phyloP scores from a whole-genome alignment of 139 green algal genomes.

The Desmodesmus armatus region DNA sequence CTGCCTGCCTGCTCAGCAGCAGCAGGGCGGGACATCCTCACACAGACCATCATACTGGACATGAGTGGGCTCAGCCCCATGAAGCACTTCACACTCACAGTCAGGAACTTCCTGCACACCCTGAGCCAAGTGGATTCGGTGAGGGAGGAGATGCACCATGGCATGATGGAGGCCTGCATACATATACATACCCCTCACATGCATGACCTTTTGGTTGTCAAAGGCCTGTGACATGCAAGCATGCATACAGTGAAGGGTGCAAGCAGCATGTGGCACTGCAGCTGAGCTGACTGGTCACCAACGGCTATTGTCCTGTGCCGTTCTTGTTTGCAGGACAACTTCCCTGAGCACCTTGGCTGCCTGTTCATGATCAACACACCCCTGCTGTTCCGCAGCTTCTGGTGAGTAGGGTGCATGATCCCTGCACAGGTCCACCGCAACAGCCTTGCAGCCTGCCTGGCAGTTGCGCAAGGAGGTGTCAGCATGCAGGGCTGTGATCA shows the following conservation, averaged over 20 bases:
- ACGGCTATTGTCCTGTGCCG: not conserved
- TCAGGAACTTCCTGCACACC: constrained; percentile 7
- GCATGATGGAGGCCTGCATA: too few species aligned
- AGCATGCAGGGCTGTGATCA: too few species aligned
- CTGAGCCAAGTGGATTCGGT: constrained; percentile 15
- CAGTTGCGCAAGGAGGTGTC: too few species aligned
- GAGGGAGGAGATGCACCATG: not conserved
- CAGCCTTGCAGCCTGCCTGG: too few species aligned
- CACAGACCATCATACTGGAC: constrained; percentile 29
- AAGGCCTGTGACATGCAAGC: not conserved
- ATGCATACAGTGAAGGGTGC: not conserved
- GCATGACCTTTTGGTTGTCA: too few species aligned
- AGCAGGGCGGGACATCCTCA: constrained; percentile 24
- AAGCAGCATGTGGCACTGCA: constrained; percentile 4
- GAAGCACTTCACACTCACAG: constrained; percentile 11
- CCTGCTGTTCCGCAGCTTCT: constrained; percentile 67
- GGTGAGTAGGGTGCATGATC: too few species aligned
- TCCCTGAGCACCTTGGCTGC: constrained; percentile 67
- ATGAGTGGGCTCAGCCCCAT: constrained; percentile 23
- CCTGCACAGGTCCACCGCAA: too few species aligned
- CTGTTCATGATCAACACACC: constrained; percentile 78
- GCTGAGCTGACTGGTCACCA: not conserved
- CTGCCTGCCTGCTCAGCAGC: constrained; percentile 25
- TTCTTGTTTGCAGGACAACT: constrained; percentile 58
- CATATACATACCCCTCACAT: too few species aligned